Evolutionary conservation across 306 rosid genomes (phyloP), one percentile per base, ranked within the genome.

Genomic region (Astragalus glycyphyllos): DNA sequence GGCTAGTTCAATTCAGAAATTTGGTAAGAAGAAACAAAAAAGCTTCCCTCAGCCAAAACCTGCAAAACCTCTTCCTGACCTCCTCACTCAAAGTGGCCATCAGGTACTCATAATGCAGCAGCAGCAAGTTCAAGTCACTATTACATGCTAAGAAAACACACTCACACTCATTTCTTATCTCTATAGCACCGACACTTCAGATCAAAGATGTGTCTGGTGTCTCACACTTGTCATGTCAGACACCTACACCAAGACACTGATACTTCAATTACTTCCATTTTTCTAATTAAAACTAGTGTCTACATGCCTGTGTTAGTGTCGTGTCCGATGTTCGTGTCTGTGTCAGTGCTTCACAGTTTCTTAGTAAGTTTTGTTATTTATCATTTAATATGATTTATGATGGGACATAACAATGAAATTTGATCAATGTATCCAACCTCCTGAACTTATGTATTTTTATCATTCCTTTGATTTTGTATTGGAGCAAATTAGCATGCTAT

Each of bases 401-500:
- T 56, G 12, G 5, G 62, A 56, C 40, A 56, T 31, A 31, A 57
- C 2, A 7, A 26, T 29, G 41, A 11, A 15, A 38, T 38, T 15
- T 15, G 15, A 1, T 38, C 20, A 6, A 60, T 60, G 67, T 60
- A 38, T 34, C 46, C 5, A 13, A 5, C 26, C 4, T 77, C 12
- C 54, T 80, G 35, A 50, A 40, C 57, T 69, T 9, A 5, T 65
- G 34, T 60, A 58, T 50, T 70, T 78, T 72, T 67, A 10, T 55
- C 11, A 2, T 68, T 61, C 35, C 10, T 78, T 49, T 66, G 54
- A 56, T 80, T 17, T 11, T 47, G 44, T 41, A 16, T 80, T 80
- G 84, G 80, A 73, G 74, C 54, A 32, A 32, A 20, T 67, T 63
- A 86, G 90, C 85, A 86, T 80, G 90, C 90, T 46, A 81, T 80